Base-by-base conservation (phyloP, 108 stramenopile species). In the Fragilaria crotonensis region DNA sequence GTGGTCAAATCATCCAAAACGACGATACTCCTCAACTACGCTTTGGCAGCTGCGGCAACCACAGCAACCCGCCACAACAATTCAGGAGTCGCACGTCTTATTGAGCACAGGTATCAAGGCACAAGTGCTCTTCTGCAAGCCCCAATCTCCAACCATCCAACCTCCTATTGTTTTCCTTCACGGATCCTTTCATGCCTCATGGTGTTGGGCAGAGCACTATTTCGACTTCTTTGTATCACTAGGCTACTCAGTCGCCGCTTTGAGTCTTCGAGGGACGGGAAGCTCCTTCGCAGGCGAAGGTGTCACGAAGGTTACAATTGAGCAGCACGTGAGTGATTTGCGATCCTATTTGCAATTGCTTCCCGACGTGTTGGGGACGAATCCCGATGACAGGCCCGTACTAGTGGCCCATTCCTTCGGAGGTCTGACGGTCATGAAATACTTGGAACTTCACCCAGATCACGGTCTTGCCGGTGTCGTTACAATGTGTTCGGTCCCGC, bases 401-500 rank as follows among this genome's bases (percentile, higher is more conserved):
- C 27, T 84, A 11, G 62, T 84, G 3, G 47, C 73, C 22, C 83
- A 84, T 57, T 80, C 79, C 1, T 79, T 84, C 64, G 83, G 76
- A 9, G 76, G 83, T 9, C 28, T 77, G 23, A 58, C 64, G 28
- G 73, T 77, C 5, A 84, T 84, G 83, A 80, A 80, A 45, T 72
- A 49, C n/a, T 32, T 79, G 57, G 78, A 83, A 27, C 17, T 55
- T n/a, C 56, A 75, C 14, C 51, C 54, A 9, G 4, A 59, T 9
- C 18, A 46, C 45, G 23, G 14, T 44, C 73, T 79, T 31, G 57
- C 62, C 26, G 89, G 85, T 0, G 70, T 81, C 5, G 83, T 81
- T 20, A 70, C 71, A 20, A 69, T 90, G 57, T 94, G 93, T 52
- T 75, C 79, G 27, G 89, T 90, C 2, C 93, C 93, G 19, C 93